Percentiles rank a stretch among this genome's conserved stretches.
Evolutionary conservation across 2,329 filamentous ascomycete species (phyloP).

Genomic region (Penicillium brevicompactum): DNA sequence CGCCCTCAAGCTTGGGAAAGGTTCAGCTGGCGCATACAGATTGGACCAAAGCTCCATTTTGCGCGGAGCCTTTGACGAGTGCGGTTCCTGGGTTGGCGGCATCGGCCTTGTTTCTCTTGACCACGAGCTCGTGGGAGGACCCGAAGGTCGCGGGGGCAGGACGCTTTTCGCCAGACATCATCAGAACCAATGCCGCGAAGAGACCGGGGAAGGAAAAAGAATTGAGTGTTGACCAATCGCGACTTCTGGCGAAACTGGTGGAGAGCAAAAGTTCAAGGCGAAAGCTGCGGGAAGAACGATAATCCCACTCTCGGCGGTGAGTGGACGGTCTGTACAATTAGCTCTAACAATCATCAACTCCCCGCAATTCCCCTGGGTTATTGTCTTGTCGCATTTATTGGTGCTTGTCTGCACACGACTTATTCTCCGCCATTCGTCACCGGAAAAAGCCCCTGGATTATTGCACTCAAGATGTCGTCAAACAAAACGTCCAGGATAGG

Average conservation of each 20-base stretch:
- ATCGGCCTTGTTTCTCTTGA: slow-evolving; percentile 84
- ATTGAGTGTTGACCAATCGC: slow-evolving; percentile 5
- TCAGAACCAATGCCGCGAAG: background rate
- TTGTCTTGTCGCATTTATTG: slow-evolving; percentile 9
- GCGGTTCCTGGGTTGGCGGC: slow-evolving; percentile 58
- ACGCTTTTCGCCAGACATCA: slow-evolving; percentile 89
- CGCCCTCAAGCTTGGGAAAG: background rate
- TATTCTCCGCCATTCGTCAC: background rate
- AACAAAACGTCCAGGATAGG: slow-evolving; percentile 70
- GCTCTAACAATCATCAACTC: slow-evolving; percentile 21
- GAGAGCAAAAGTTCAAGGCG: slow-evolving; percentile 18
- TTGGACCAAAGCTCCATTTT: slow-evolving; percentile 67
- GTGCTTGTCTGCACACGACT: background rate
- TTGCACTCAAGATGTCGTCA: slow-evolving; percentile 48
- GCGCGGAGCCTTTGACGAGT: slow-evolving; percentile 57
- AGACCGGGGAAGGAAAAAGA: slow-evolving; percentile 5
- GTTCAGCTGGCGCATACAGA: slow-evolving; percentile 54
- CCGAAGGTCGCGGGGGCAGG: slow-evolving; percentile 83
- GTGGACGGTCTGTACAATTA: slow-evolving; percentile 9
- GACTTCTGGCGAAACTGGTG: slow-evolving; percentile 1
- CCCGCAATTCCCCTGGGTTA: slow-evolving; percentile 23
- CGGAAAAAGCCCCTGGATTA: background rate
- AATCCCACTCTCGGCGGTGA: slow-evolving; percentile 28
- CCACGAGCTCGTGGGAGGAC: slow-evolving; percentile 71
- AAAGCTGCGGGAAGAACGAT: slow-evolving; percentile 27